Base-by-base conservation (phyloP, 257 asterid genomes). In the Voacanga thouarsii region DNA sequence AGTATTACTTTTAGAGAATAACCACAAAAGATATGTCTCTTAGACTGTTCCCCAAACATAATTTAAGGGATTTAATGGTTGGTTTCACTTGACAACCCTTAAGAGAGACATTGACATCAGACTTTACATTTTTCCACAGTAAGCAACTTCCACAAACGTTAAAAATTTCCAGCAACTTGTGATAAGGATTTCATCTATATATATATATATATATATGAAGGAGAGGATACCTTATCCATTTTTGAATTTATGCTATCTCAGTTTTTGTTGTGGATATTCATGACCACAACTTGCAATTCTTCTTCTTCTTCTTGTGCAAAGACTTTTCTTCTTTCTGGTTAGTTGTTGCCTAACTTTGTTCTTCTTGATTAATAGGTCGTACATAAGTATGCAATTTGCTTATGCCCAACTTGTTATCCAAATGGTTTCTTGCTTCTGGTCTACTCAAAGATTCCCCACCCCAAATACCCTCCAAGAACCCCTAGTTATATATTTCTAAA, bases 151-250 rank as follows among this genome's bases (percentile, higher is more conserved):
- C 73, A 12, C 9, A 12, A 23, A 56, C 23, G 59, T 23, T 51
- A 44, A 55, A 55, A 55, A 75, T 28, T 12, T 24, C 59, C 19
- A 23, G 43, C 78, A 41, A 45, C 63, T 63, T 75, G 79, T 45
- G 63, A 41, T 21, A 11, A 3, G 43, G 71, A 47, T 18, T 70
- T 57, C 43, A 23, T 64, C 70, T 12, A n/a, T n/a, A n/a, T n/a
- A n/a, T 39, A 51, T 6, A 49, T 49, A 51, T 61, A 7, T 0
- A 15, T 6, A 12, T 39, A 12, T 39, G 21, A 7, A 16, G 26
- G 33, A n/a, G 19, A 43, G 24, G n/a, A n/a, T 26, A 61, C 77
- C 81, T 78, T 78, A 78, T 78, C 81, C 76, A 71, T 39, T 70
- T 24, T 57, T 49, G 43, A 28, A 60, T 71, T 71, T 19, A 56